These are phyloP conservation scores for Globisporangium megalacanthum DNA, from an alignment of 352 stramenopile species.

Conservation along the genomic window DNA sequence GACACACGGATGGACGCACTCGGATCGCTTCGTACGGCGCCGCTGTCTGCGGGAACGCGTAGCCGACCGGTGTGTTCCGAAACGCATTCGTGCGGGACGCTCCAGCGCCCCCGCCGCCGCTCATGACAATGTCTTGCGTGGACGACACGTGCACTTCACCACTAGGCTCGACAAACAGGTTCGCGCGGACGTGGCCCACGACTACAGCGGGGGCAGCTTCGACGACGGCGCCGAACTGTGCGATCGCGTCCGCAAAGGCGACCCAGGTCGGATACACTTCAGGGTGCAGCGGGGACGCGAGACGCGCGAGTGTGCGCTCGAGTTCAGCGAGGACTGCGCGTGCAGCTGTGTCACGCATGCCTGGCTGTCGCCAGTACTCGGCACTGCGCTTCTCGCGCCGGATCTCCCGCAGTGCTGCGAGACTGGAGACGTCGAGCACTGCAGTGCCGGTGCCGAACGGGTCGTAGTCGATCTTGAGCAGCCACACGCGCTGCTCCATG, in stretches of 20 bases:
- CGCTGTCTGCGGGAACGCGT: constrained; percentile 71
- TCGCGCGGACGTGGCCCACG: constrained; percentile 51
- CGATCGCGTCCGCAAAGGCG: constrained; percentile 48
- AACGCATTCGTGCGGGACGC: constrained; percentile 12
- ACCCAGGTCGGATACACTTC: constrained; percentile 68
- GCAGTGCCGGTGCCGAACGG: constrained; percentile 55
- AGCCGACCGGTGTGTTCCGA: constrained; percentile 39
- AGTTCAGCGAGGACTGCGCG: constrained; percentile 54
- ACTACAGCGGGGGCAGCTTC: constrained; percentile 53
- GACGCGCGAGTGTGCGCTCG: constrained; percentile 29
- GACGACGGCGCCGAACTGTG: constrained; percentile 70
- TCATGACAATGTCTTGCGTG: constrained; percentile 54
- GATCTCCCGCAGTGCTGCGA: constrained; percentile 56
- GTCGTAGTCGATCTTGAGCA: constrained; percentile 82
- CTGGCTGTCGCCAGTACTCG: constrained; percentile 70
- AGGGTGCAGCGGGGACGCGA: constrained; percentile 18
- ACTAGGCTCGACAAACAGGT: constrained; percentile 74
- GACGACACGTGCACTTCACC: constrained; percentile 63
- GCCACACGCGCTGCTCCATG: constrained; percentile 69
- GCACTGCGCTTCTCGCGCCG: constrained; percentile 49
- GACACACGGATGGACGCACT: constrained; percentile 12
- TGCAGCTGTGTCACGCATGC: constrained; percentile 49
- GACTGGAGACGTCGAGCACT: constrained; percentile 55
- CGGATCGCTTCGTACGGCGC: constrained; percentile 72
- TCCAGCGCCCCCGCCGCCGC: background rate